Evolutionary conservation across 2,329 filamentous ascomycete genomes (phyloP), one percentile per base, ranked within the genome.

Genomic region (Fusarium acutatum): DNA sequence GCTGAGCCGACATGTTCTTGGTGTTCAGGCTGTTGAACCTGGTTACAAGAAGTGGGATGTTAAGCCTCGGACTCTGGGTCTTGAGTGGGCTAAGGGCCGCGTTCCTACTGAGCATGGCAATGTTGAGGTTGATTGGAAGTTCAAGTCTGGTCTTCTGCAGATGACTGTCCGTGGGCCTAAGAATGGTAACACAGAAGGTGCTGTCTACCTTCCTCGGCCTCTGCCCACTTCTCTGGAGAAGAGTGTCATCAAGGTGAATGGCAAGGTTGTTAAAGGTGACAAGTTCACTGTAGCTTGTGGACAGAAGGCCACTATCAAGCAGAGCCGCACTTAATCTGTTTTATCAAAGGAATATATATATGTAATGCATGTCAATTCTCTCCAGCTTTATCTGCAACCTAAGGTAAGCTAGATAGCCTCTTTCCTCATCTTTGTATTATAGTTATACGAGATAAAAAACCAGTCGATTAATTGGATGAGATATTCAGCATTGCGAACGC

Each of bases 31-130:
- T 4, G 30, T n/a, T 0, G 28, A 49, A 8, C 35, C 60, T 4
- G 60, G 60, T 0, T 66, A 47, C 7, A 6, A 35, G 2, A 26
- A 57, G 5, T 64, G 63, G 63, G 30, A 64, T 18, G 60, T 65
- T 0, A 41, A 66, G 18, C 63, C 63, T 7, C 24, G 37, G 6
- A 44, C 37, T 4, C 3, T 65, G 6, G 60, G 63, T 1, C 18
- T 66, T 3, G 14, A 17, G 3, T 65, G 63, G 63, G 63, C 63
- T 0, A 66, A 57, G 13, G 63, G 60, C 1, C 35, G 60, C 1
- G 60, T 66, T 7, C 63, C 60, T 1, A 66, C 63, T 4, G 60
- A 66, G 4, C 7, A 41, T 14, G 60, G 63, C 1, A 41, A 18
- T 0, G 26, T 66, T 3, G 41, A 66, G 12, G 60, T 66, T 0